Evolutionary conservation across 306 rosid genomes (phyloP), one percentile per base, ranked within the genome.

Genomic region (Fragaria vesca): DNA sequence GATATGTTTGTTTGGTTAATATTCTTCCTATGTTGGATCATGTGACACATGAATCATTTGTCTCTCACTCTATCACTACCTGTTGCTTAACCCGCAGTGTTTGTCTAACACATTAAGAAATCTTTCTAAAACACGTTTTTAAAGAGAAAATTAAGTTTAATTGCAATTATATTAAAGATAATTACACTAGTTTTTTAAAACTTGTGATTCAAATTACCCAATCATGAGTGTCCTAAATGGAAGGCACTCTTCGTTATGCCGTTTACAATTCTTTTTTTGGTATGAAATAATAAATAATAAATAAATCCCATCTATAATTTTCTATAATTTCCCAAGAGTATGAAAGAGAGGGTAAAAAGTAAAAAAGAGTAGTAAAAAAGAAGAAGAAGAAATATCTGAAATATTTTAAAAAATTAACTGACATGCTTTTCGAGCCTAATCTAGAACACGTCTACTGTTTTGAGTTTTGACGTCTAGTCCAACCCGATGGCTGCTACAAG

Each of bases 391-490:
- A 34, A 18, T 4, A 52, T 6, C 20, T 8, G 2, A 54, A 20
- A 12, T 26, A 11, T 50, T 9, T 8, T 8, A 52, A 54, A 17
- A 18, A 10, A 36, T 10, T 52, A 8, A 5, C 20, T 28, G 11
- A 43, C 46, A 46, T 61, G 47, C 24, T 62, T 60, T 24, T n/a
- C 36, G 46, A 42, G 38, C 67, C 52, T 50, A 28, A 58, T 15
- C 57, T 30, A 26, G 17, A 30, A 12, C 72, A 42, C 61, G 71
- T 63, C 10, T 36, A 3, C 10, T 8, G 32, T 47, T 61, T 62
- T 75, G 78, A 62, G 32, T 47, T 61, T 62, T 75, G 78, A 62
- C 62, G 60, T 30, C 2, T 30, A 3, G 71, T 65, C 52, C 34
- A 12, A 8, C 1, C 15, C 34, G 78, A 43, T 9, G 55, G 6